Conservation (phyloP, 768 basidiomycete species). For the Hysterangium stoloniferum region DNA sequence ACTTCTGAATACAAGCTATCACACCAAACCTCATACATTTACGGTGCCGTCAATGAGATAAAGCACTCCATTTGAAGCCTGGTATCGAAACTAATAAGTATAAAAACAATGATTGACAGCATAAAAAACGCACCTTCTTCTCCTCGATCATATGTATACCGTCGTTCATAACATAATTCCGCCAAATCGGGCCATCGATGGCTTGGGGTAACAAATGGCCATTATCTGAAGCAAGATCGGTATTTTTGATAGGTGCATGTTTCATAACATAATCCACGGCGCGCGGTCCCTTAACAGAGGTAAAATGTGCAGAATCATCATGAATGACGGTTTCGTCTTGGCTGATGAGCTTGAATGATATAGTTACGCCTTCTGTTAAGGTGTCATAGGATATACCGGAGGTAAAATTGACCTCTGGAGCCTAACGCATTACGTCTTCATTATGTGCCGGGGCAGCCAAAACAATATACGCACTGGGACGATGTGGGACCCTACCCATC, state of each 20-base stretch:
- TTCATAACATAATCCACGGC: too few relatives aligned
- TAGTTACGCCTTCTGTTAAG: slow-evolving; percentile 47
- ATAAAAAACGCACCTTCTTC: slow-evolving; percentile 45
- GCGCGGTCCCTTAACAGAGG: slow-evolving; percentile 20
- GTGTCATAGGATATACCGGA: slow-evolving; percentile 43
- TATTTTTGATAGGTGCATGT: too few relatives aligned
- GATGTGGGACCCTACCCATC: slow-evolving; percentile 79
- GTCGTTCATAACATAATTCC: slow-evolving; percentile 46
- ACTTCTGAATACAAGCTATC: too few relatives aligned
- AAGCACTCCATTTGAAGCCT: slow-evolving; percentile 50
- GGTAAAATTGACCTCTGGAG: background rate
- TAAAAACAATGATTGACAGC: background rate
- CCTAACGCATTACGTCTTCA: background rate
- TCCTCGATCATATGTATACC: slow-evolving; percentile 46
- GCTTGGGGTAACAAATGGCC: too few relatives aligned
- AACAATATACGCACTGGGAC: slow-evolving; percentile 77
- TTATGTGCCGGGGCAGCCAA: too few relatives aligned
- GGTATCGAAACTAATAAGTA: background rate
- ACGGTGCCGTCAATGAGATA: slow-evolving; percentile 54
- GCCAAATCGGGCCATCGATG: slow-evolving; percentile 33
- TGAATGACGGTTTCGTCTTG: background rate
- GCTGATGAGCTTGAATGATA: slow-evolving; percentile 39
- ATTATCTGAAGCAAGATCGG: too few relatives aligned
- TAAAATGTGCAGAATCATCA: slow-evolving; percentile 3
- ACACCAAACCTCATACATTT: slow-evolving; percentile 8